A percentile compares a stretch with the other conserved stretches of the same genome.
These are phyloP conservation scores for Cryptococcus hybrid DNA, from an alignment of 1,284 basidiomycete genomes.

Conservation along the genomic window DNA sequence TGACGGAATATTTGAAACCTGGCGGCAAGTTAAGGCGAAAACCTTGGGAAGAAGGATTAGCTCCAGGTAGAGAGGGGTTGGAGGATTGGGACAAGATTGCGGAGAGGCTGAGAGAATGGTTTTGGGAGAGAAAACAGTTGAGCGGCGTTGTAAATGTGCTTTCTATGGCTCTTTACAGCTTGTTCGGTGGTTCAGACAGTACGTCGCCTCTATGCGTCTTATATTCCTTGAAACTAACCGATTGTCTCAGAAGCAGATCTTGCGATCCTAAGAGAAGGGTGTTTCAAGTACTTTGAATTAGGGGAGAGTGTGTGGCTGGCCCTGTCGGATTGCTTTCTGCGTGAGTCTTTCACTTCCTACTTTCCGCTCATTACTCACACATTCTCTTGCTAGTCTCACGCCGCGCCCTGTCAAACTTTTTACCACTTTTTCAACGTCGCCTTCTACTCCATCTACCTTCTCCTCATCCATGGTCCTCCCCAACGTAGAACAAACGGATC, in stretches of 20 bases:
- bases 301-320: slow-evolving; percentile 87
- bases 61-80: slow-evolving; percentile 43
- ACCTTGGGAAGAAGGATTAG: slow-evolving; percentile 12
- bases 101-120: slow-evolving; percentile 66
- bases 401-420: slow-evolving; percentile 76
- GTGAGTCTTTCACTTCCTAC: slow-evolving; percentile 53
- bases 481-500: not conserved
- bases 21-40: slow-evolving; percentile 4
- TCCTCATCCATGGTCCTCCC: slow-evolving; percentile 68
- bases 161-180: slow-evolving; percentile 84
- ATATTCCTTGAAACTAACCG: slow-evolving; percentile 3
- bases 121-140: slow-evolving; percentile 78
- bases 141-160: slow-evolving; percentile 84
- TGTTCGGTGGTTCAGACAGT: slow-evolving; percentile 85
- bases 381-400: slow-evolving; percentile 52
- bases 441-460: slow-evolving; percentile 83
- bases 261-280: slow-evolving; percentile 82
- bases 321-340: slow-evolving; percentile 84
- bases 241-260: slow-evolving; percentile 50
- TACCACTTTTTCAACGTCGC: slow-evolving; percentile 96
- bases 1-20: slow-evolving; percentile 62
- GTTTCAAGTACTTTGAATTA: slow-evolving; percentile 96
- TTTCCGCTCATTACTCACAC: slow-evolving; percentile 1
- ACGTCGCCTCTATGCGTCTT: slow-evolving; percentile 27
- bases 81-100: slow-evolving; percentile 65